Evolutionary conservation across 306 rosid species (phyloP), one percentile per base, ranked within the genome.

Genomic region (Amphicarpaea edgeworthii): DNA sequence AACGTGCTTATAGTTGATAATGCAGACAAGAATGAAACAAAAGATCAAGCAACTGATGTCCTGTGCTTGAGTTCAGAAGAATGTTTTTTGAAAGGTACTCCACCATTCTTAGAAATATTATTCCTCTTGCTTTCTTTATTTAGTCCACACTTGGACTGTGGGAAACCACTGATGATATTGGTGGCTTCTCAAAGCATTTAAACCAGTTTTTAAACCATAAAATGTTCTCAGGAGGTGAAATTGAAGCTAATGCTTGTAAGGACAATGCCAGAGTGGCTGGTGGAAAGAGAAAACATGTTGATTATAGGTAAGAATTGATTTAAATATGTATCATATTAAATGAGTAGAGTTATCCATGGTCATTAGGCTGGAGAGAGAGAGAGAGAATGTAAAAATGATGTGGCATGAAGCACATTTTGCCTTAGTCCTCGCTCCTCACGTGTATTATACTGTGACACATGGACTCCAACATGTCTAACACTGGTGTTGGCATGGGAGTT

Each of bases 221-320:
- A 78, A 61, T 63, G 59, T 80, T 86, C 72, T 66, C 91, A 90
- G 98, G 86, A 65, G 88, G 85, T 47, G 77, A 85, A 73, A 72
- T 70, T 30, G 83, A 80, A 82, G 78, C 38, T 10, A 83, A 78
- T 82, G 83, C 84, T 77, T 47, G 28, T 57, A 73, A 78, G 68
- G 88, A 84, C 78, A 85, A 78, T 54, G 66, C 78, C 17, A 79
- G 72, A 69, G 79, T 58, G 24, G 45, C 43, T 75, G 91, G 88
- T 71, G 77, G 70, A 79, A 95, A 95, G 91, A 92, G 97, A 84
- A 90, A 88, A 81, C 86, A 30, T 70, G 70, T 63, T 46, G 85
- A 84, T 83, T 57, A 66, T 89, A 81, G 99, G 99, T 95, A 65
- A 69, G 73, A 38, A 72, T 77, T 80, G 67, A 71, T 68, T 85